Evolutionary conservation across 768 basidiomycete species (phyloP), one percentile per base, ranked within the genome.

Genomic region (Royoungia palumana): DNA sequence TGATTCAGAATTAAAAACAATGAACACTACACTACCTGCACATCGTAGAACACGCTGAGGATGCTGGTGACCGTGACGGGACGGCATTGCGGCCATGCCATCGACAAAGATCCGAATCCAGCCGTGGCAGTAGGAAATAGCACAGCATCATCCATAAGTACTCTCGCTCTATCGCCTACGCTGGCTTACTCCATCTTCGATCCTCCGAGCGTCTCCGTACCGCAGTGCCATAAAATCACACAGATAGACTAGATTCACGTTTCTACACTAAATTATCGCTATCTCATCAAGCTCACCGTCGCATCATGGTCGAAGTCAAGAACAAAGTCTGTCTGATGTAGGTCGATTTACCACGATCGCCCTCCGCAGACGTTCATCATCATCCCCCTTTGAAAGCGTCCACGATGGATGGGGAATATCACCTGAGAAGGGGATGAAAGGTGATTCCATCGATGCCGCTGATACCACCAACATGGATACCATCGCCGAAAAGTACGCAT

Each of bases 381-480:
- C 8, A 13, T 28, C 28, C 13, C 11, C 28, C 11, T 30, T 28
- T 40, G 3, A 13, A 54, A 91, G 87, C 62, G 92, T 97, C 28
- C 94, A 97, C 75, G 94, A 97, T 74, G 94, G 94, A 20, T 97
- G 94, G 94, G 94, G 94, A 47, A 76, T 94, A 57, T 79, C 87
- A 14, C 72, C 73, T 11, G 66, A 80, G 53, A 69, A 78, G 30
- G 87, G 86, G 28, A 79, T 78, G 50, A 85, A 92, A 61, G 94
- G 94, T 38, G 85, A 95, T 62, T 94, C 94, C 43, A 91, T 97
- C 67, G 81, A 83, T 44, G 88, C 87, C 10, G 94, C 80, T 8
- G 78, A 78, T 39, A 95, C 94, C 49, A 84, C 81, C 10, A 83
- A 87, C 72, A 96, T 97, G 94, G 90, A 94, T 68, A 78, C 74